phyloP scores from a whole-genome alignment of 2,329 filamentous ascomycete genomes.

The Albifimbria verrucaria region DNA sequence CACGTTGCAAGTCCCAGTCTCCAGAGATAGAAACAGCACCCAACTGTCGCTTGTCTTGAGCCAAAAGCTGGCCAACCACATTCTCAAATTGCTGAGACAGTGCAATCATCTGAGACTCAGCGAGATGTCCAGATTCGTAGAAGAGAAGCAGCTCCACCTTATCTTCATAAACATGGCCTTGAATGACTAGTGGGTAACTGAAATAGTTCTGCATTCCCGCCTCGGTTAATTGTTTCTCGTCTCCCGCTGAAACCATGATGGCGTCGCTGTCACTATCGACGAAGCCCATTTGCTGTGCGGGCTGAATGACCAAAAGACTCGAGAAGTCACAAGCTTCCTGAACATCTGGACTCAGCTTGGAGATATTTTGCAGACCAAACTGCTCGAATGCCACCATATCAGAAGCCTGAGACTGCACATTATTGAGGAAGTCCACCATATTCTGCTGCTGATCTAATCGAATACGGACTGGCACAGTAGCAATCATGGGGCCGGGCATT shows the following conservation, averaged over 20 bases:
- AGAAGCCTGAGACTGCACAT: not conserved
- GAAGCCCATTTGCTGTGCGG: not conserved
- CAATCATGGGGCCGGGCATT: conserved; percentile 26
- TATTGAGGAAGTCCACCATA: not conserved
- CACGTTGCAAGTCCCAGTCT: conserved; percentile 2
- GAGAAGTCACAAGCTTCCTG: not conserved
- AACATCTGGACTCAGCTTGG: not conserved
- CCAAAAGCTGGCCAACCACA: conserved; percentile 11
- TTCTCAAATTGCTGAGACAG: conserved; percentile 10
- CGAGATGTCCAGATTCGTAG: conserved; percentile 1
- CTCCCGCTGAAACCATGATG: too few relatives aligned
- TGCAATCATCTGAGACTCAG: conserved; percentile 1
- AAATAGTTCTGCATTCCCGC: too few relatives aligned
- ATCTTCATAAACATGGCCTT: conserved; percentile 1
- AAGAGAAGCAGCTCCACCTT: conserved; percentile 1
- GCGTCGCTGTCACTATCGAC: too few relatives aligned
- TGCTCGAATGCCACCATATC: not conserved
- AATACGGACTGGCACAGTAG: conserved; percentile 21
- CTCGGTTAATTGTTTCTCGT: too few relatives aligned
- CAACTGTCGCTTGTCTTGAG: conserved; percentile 4
- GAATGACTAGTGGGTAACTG: conserved; percentile 7
- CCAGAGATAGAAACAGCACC: conserved; percentile 2
- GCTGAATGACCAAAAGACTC: not conserved
- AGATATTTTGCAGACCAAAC: not conserved
- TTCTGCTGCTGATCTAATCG: not conserved